phyloP scores from a whole-genome alignment of 2,329 filamentous ascomycete genomes.

The Pseudopyrenochaeta lycopersici region DNA sequence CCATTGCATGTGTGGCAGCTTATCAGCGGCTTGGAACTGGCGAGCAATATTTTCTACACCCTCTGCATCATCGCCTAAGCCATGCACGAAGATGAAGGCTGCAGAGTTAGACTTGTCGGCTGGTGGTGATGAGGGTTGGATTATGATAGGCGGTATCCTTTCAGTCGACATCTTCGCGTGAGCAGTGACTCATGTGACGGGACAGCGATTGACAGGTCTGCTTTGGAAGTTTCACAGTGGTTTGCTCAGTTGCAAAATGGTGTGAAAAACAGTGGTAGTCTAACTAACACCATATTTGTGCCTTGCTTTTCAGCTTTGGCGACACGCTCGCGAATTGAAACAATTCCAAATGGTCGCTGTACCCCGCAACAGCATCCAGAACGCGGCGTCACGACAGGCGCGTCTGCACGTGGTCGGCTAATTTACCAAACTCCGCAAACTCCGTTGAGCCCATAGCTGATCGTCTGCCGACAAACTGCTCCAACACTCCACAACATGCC shows the following conservation, averaged over 20 bases:
- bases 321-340: not conserved
- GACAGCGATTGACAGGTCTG: not conserved
- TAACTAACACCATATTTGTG: not conserved
- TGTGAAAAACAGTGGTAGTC: not conserved
- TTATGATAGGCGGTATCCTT: conserved; percentile 46
- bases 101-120: conserved; percentile 50
- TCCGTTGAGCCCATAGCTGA: conserved; percentile 9
- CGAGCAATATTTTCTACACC: conserved; percentile 55
- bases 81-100: conserved; percentile 59
- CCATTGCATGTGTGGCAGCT: conserved; percentile 60
- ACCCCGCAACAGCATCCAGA: conserved; percentile 17
- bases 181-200: not conserved
- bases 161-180: not conserved
- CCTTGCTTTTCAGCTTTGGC: not conserved
- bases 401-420: conserved; percentile 20
- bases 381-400: conserved; percentile 6
- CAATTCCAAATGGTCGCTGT: conserved; percentile 1
- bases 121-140: conserved; percentile 45
- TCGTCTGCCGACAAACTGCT: conserved; percentile 5
- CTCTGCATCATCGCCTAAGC: conserved; percentile 57
- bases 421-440: conserved; percentile 11
- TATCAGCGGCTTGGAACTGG: conserved; percentile 59
- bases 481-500: conserved; percentile 73
- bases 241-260: not conserved
- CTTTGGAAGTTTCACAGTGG: not conserved